Conservation (phyloP, 2,329 filamentous ascomycete genomes). For the Aspergillus versicolor region DNA sequence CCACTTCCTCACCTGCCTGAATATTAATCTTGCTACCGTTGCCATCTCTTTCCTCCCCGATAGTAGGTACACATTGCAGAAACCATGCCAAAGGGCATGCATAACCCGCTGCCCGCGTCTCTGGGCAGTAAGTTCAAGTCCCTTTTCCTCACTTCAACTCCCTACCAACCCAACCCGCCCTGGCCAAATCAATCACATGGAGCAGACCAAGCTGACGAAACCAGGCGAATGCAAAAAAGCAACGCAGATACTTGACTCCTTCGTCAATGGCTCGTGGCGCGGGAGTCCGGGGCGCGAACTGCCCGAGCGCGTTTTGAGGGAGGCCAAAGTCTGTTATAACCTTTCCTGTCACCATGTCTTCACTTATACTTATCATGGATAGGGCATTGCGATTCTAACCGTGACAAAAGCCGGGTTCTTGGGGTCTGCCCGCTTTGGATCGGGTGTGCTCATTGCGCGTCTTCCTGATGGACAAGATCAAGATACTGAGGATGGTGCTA, state of each 20-base stretch:
- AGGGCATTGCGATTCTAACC: slow-evolving; percentile 50
- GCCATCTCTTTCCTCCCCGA: not conserved
- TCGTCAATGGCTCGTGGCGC: slow-evolving; percentile 84
- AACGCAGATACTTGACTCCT: slow-evolving; percentile 87
- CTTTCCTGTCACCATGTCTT: slow-evolving; percentile 13
- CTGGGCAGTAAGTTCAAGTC: slow-evolving; percentile 39
- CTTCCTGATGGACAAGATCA: slow-evolving; percentile 37
- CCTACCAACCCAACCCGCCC: no score
- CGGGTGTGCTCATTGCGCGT: slow-evolving; percentile 47
- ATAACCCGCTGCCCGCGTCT: slow-evolving; percentile 47
- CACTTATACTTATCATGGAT: not conserved
- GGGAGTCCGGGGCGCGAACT: slow-evolving; percentile 96
- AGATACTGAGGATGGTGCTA: not conserved
- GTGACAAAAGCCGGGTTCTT: slow-evolving; percentile 47
- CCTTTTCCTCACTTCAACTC: not conserved
- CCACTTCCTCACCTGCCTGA: no score
- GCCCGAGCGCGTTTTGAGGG: slow-evolving; percentile 77
- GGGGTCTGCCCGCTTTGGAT: slow-evolving; percentile 47
- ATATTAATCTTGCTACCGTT: no score
- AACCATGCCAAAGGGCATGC: slow-evolving; percentile 25
- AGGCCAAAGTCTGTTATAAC: slow-evolving; percentile 68
- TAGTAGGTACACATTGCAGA: not conserved
- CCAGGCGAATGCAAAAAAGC: slow-evolving; percentile 94
- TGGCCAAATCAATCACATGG: slow-evolving; percentile 12
- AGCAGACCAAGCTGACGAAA: not conserved